A percentile compares a stretch with the other conserved stretches of the same genome.
Evolutionary conservation across 2,329 filamentous ascomycete genomes (phyloP).

Genomic region (Penicillium sp.): DNA sequence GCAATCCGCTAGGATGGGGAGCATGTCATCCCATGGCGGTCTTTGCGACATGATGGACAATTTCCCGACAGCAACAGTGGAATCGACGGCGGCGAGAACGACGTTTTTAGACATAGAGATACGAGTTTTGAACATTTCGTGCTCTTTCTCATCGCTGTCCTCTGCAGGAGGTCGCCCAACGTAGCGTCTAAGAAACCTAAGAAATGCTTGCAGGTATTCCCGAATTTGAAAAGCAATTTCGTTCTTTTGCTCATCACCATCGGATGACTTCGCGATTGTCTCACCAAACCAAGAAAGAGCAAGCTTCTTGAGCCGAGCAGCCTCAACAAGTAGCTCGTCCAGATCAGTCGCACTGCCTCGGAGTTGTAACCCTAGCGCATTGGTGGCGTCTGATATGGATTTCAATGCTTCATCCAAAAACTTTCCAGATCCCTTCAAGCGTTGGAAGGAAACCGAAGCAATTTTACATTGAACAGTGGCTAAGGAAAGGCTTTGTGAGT

Average conservation of each 20-base stretch:
- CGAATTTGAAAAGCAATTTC: slow-evolving; percentile 29
- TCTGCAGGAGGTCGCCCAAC: slow-evolving; percentile 33
- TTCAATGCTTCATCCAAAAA: slow-evolving; percentile 20
- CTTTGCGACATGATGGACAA: slow-evolving; percentile 37
- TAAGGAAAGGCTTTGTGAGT: slow-evolving; percentile 33
- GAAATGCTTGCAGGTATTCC: slow-evolving; percentile 40
- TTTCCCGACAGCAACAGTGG: slow-evolving; percentile 41
- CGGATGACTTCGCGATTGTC: slow-evolving; percentile 20
- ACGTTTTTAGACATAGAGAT: slow-evolving; percentile 36
- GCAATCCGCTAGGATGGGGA: slow-evolving; percentile 38
- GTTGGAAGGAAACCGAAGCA: slow-evolving; percentile 39
- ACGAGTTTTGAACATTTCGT: slow-evolving; percentile 33
- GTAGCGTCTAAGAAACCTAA: slow-evolving; percentile 44
- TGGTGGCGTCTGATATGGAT: slow-evolving; percentile 35
- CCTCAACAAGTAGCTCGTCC: slow-evolving; percentile 46
- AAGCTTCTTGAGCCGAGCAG: slow-evolving; percentile 45
- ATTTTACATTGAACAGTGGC: slow-evolving; percentile 42
- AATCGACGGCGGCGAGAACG: slow-evolving; percentile 43
- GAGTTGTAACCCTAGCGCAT: slow-evolving; percentile 36
- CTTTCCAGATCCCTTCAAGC: slow-evolving; percentile 24
- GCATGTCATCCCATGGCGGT: slow-evolving; percentile 40
- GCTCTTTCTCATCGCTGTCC: slow-evolving; percentile 28
- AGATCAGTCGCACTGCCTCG: slow-evolving; percentile 42
- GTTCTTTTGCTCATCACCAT: slow-evolving; percentile 16
- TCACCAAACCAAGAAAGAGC: slow-evolving; percentile 40